Evolutionary conservation across 2,329 filamentous ascomycete genomes (phyloP), one percentile per base, ranked within the genome.

Genomic region (Mariannaea elegans): DNA sequence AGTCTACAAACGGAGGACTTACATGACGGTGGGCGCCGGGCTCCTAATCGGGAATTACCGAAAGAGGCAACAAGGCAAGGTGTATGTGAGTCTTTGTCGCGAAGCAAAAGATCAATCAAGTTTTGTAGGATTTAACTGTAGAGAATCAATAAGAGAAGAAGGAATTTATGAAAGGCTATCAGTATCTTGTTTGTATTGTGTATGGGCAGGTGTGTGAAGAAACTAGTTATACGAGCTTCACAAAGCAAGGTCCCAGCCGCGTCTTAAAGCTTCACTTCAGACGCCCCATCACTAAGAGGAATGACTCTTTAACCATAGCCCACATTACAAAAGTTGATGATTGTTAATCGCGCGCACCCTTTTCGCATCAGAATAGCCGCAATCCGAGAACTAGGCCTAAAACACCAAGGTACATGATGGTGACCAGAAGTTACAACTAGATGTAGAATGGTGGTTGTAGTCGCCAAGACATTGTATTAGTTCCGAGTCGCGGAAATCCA

Each of bases 181-280:
- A n/a, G n/a, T n/a, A n/a, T n/a, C n/a, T n/a, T n/a, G n/a, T n/a
- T n/a, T n/a, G n/a, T n/a, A n/a, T n/a, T n/a, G n/a, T n/a, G n/a
- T n/a, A n/a, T n/a, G n/a, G n/a, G n/a, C n/a, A n/a, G n/a, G n/a
- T n/a, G n/a, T n/a, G n/a, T n/a, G n/a, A n/a, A n/a, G n/a, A n/a
- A n/a, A n/a, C n/a, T n/a, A n/a, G n/a, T n/a, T n/a, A n/a, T n/a
- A n/a, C n/a, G n/a, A n/a, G n/a, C 32, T n/a, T 7, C 12, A n/a
- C 16, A 23, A 41, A 39, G 9, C 14, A 14, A 19, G 44, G 42
- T 10, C 9, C 8, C 24, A 9, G 19, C 39, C 47, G 51, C 52
- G 50, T 67, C 47, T 62, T 64, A 67, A 65, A 64, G 16, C 29
- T n/a, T n/a, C n/a, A n/a, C n/a, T n/a, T n/a, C n/a, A n/a, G n/a